Conservation (phyloP, 208 protist genomes). For the Crithidia expoeki region DNA sequence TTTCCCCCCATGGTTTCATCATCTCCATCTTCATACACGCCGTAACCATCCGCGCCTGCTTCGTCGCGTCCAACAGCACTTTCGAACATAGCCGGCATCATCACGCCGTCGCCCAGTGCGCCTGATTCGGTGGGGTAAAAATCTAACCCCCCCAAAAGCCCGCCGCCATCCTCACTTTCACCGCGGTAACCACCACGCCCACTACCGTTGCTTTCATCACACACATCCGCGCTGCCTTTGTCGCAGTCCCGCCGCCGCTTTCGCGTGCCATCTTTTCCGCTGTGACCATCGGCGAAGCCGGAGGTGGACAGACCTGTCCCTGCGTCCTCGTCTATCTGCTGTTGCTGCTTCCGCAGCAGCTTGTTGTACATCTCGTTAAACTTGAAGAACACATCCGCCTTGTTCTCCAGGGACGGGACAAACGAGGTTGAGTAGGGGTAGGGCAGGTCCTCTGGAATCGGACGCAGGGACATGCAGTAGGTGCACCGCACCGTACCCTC, state of each 20-base stretch:
- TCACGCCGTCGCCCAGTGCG: not conserved
- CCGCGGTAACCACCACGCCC: not conserved
- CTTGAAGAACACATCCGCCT: conserved; percentile 84
- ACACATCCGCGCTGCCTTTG: not conserved
- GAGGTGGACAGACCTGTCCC: not conserved
- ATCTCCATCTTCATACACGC: not conserved
- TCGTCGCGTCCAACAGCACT: not conserved
- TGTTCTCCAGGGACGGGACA: conserved; percentile 78
- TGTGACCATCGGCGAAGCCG: not conserved
- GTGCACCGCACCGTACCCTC: conserved; percentile 69
- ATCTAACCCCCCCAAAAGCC: not conserved
- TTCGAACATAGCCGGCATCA: not conserved
- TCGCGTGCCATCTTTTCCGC: not conserved
- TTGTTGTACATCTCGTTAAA: conserved; percentile 71
- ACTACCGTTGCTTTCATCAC: not conserved
- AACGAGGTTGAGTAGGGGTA: conserved; percentile 71
- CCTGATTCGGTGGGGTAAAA: conserved; percentile 6
- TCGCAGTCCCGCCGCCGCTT: conserved; percentile 3
- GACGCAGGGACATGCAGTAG: conserved; percentile 65
- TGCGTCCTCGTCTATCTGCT: conserved; percentile 6
- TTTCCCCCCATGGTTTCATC: not conserved
- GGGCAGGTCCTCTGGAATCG: conserved; percentile 64
- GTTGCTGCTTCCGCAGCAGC: conserved; percentile 34
- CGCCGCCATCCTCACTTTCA: not conserved
- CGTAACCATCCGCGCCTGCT: not conserved